Percentiles rank a stretch among this genome's conserved stretches.
phyloP scores from a whole-genome alignment of 2,329 filamentous ascomycete genomes.

The Ophiocordyceps sinensis region DNA sequence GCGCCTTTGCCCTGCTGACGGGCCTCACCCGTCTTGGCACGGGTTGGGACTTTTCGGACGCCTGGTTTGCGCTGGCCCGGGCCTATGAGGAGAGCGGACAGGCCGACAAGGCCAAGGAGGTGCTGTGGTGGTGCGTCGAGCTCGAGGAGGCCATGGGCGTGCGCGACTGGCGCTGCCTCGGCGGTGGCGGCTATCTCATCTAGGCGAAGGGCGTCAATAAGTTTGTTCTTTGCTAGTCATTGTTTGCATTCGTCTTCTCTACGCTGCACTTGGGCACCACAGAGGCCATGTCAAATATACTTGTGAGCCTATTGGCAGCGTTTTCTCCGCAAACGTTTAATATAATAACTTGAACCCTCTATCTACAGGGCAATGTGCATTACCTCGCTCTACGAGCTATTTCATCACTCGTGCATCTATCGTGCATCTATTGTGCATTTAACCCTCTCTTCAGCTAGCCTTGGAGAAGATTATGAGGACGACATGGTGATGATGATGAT shows the following conservation, averaged over 20 bases:
- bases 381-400: no score
- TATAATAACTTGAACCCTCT: no score
- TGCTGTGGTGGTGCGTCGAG: conserved; percentile 95
- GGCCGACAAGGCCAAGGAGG: conserved; percentile 75
- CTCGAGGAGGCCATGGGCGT: conserved; percentile 75
- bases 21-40: conserved; percentile 70
- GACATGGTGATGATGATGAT: no score
- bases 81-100: conserved; percentile 82
- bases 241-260: not conserved
- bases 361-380: no score
- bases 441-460: no score
- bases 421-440: no score
- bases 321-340: no score
- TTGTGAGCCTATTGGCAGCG: no score
- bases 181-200: conserved; percentile 48
- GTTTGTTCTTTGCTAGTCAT: not conserved
- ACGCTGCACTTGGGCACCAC: no score
- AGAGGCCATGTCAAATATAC: no score
- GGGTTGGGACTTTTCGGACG: conserved; percentile 86
- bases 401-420: no score
- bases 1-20: conserved; percentile 72
- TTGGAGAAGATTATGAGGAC: no score
- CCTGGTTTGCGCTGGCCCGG: conserved; percentile 78
- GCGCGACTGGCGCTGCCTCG: conserved; percentile 62
- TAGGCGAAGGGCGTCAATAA: conserved; percentile 5